Conservation (phyloP, 1,284 basidiomycete genomes). For the Malassezia psittaci region DNA sequence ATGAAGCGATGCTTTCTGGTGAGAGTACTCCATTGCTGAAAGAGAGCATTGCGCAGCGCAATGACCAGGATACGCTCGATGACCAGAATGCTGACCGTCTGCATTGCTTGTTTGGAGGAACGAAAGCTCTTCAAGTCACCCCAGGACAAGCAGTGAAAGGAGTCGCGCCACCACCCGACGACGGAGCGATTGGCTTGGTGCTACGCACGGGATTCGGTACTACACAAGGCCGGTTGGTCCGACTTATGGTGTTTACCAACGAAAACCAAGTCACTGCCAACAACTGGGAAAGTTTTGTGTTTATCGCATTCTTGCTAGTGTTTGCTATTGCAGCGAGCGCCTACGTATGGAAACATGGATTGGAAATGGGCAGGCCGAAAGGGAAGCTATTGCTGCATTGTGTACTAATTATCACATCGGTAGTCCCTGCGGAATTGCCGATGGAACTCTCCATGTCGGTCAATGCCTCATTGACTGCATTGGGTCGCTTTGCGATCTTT, state of each 20-base stretch:
- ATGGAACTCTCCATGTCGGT: conserved; percentile 48
- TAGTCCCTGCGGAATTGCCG: conserved; percentile 46
- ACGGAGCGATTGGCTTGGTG: conserved; percentile 38
- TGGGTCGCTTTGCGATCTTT: conserved; percentile 63
- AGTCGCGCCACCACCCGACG: conserved; percentile 36
- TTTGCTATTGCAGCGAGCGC: conserved; percentile 44
- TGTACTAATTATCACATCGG: conserved; percentile 46
- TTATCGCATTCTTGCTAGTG: conserved; percentile 45
- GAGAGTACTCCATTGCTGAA: conserved; percentile 46
- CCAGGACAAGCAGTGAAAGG: conserved; percentile 26
- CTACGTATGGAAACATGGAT: conserved; percentile 44
- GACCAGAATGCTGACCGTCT: conserved; percentile 42
- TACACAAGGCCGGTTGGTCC: conserved; percentile 46
- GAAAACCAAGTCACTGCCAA: conserved; percentile 44
- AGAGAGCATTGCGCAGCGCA: conserved; percentile 43
- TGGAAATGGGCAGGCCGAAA: conserved; percentile 42
- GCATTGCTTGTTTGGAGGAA: conserved; percentile 47
- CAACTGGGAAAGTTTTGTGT: conserved; percentile 45
- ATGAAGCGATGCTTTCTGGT: conserved; percentile 47
- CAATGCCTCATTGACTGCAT: conserved; percentile 57
- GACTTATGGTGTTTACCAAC: conserved; percentile 47
- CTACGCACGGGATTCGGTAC: conserved; percentile 47
- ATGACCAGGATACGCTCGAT: conserved; percentile 36
- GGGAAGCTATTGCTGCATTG: conserved; percentile 47
- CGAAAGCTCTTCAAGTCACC: conserved; percentile 45